phyloP scores from a whole-genome alignment of 306 rosid genomes.

The Casuarina equisetifolia region DNA sequence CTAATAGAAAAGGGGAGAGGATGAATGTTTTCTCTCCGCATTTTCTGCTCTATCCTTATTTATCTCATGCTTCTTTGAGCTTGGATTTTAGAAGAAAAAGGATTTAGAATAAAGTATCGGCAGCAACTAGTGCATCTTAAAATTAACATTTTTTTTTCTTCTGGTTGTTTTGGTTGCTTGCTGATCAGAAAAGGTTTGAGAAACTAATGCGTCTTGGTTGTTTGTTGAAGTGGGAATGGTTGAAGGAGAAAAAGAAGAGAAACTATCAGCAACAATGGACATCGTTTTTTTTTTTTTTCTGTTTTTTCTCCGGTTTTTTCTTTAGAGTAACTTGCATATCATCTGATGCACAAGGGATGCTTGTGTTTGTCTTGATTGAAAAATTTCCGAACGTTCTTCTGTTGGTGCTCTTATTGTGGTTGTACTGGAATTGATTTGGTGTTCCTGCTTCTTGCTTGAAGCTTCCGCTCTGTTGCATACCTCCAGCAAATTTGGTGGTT shows the following conservation, averaged over 20 bases:
- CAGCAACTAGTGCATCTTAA: too few relatives aligned
- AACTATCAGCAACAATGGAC: too few relatives aligned
- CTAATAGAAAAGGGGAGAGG: too few relatives aligned
- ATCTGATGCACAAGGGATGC: background rate
- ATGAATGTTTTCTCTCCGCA: too few relatives aligned
- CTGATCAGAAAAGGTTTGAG: background rate
- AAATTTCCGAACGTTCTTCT: background rate
- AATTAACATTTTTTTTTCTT: too few relatives aligned
- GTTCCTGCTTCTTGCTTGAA: constrained; percentile 29
- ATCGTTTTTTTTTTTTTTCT: too few relatives aligned
- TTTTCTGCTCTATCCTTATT: too few relatives aligned
- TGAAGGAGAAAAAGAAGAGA: background rate
- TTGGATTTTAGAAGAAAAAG: too few relatives aligned
- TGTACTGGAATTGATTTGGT: constrained; percentile 15
- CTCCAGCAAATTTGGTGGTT: constrained; percentile 99
- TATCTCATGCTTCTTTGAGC: too few relatives aligned
- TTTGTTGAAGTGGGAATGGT: background rate
- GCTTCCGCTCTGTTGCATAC: constrained; percentile 72
- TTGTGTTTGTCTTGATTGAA: constrained; percentile 11
- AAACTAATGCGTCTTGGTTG: background rate
- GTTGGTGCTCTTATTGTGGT: constrained; percentile 12
- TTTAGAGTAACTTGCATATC: background rate
- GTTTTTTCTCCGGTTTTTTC: background rate
- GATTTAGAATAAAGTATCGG: too few relatives aligned
- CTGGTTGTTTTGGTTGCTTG: background rate